These are phyloP conservation scores for Clavariopsis aquatica DNA, from an alignment of 495 filamentous ascomycete genomes.

Conservation along the genomic window DNA sequence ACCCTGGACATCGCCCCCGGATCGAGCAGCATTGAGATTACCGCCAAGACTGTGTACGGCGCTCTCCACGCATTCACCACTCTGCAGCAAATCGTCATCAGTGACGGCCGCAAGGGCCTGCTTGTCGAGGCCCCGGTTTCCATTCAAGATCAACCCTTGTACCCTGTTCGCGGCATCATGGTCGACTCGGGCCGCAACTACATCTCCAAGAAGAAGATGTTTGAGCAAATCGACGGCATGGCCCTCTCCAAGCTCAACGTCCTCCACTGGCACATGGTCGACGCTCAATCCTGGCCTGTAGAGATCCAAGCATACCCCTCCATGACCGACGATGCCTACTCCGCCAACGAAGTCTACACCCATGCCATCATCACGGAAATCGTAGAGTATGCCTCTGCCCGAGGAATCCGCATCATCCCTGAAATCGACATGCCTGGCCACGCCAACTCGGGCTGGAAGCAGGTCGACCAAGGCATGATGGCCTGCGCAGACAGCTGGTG, in stretches of 20 bases:
- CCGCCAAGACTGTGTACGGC: conserved; percentile 54
- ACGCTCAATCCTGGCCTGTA: conserved; percentile 56
- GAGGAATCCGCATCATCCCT: conserved; percentile 57
- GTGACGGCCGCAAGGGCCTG: conserved; percentile 45
- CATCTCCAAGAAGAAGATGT: conserved; percentile 54
- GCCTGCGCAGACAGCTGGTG: conserved; percentile 58
- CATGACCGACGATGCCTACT: conserved; percentile 59
- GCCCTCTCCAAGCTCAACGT: conserved; percentile 60
- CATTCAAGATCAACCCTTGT: conserved; percentile 51
- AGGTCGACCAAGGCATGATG: conserved; percentile 55
- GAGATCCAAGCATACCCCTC: conserved; percentile 53
- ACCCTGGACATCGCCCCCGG: conserved; percentile 50
- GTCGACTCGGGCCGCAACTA: conserved; percentile 62
- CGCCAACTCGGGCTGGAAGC: conserved; percentile 57
- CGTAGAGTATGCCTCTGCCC: conserved; percentile 52
- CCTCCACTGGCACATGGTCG: conserved; percentile 60
- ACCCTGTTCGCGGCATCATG: conserved; percentile 54
- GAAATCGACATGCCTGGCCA: conserved; percentile 62
- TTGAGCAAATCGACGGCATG: conserved; percentile 58
- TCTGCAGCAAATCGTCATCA: conserved; percentile 52
- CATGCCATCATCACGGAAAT: conserved; percentile 50
- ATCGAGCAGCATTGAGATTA: conserved; percentile 49
- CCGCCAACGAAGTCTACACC: conserved; percentile 50
- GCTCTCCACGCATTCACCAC: conserved; percentile 64
- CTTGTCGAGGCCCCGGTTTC: conserved; percentile 45